Conservation (phyloP, 352 stramenopile genomes). For the Pythium insidiosum region DNA sequence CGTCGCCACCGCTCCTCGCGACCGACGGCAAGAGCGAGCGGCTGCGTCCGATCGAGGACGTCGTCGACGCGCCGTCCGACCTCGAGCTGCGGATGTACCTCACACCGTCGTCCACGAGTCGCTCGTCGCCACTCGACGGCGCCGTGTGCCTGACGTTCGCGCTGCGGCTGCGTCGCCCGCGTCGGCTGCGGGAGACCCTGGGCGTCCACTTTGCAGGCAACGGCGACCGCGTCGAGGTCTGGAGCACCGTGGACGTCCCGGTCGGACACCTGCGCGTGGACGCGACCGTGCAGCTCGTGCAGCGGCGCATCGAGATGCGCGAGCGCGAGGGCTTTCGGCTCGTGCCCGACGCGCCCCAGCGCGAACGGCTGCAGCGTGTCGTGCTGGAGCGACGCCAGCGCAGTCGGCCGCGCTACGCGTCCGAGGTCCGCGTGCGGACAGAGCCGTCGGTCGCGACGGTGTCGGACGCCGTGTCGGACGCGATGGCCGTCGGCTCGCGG, state of each 20-base stretch:
- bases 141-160: slow-evolving; percentile 2
- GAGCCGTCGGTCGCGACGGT: neutral
- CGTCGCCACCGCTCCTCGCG: too few species aligned
- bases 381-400: too few species aligned
- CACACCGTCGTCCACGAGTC: neutral
- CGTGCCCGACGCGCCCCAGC: slow-evolving; percentile 4
- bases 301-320: neutral
- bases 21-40: too few species aligned
- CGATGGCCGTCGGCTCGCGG: neutral
- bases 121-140: too few species aligned
- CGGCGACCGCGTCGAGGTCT: slow-evolving; percentile 10
- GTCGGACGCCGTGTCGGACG: neutral
- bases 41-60: too few species aligned
- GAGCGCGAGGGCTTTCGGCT: slow-evolving; percentile 4
- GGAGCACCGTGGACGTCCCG: neutral
- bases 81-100: slow-evolving; percentile 4
- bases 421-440: slow-evolving; percentile 1
- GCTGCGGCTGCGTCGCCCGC: neutral
- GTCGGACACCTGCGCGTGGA: slow-evolving; percentile 1
- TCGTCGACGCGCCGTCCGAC: too few species aligned
- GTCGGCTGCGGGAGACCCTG: neutral
- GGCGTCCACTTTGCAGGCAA: slow-evolving; percentile 7
- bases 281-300: neutral
- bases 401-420: slow-evolving; percentile 1
- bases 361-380: neutral